phyloP scores from a whole-genome alignment of 2,329 filamentous ascomycete genomes.

The Xylariaceae sp. region DNA sequence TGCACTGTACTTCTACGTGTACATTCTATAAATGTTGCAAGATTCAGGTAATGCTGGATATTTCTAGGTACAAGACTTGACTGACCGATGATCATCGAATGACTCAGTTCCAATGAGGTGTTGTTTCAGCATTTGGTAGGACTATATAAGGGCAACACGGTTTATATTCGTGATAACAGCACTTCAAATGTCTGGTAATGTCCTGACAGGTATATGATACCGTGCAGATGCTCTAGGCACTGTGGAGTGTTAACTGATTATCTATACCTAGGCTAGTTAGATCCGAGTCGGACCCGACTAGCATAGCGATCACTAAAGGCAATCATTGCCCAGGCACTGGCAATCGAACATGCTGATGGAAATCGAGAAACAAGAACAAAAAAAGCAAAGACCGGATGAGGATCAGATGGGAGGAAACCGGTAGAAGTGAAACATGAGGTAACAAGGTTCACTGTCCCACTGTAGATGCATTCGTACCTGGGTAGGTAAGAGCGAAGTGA shows the following conservation, averaged over 20 bases:
- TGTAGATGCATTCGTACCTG: neutral
- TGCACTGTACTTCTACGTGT: too few species aligned
- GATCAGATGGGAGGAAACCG: conserved; percentile 6
- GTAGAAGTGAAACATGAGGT: conserved; percentile 4
- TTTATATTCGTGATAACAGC: too few species aligned
- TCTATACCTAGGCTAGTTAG: too few species aligned
- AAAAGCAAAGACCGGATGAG: neutral
- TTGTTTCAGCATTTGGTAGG: conserved; percentile 1
- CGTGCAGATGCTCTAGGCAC: too few species aligned
- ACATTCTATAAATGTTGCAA: too few species aligned
- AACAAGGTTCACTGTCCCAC: neutral
- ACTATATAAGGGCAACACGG: too few species aligned
- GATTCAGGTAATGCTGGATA: neutral
- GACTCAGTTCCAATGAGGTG: conserved; percentile 25
- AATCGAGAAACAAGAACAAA: neutral
- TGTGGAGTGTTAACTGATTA: too few species aligned
- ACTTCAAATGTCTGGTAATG: too few species aligned
- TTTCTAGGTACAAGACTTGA: conserved; percentile 10
- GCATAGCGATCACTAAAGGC: too few species aligned
- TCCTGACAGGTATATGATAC: too few species aligned
- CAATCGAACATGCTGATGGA: neutral
- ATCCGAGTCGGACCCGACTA: too few species aligned
- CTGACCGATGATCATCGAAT: conserved; percentile 32
- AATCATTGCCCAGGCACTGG: neutral
- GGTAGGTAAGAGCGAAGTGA: neutral